Evolutionary conservation across 768 basidiomycete species (phyloP), one percentile per base, ranked within the genome.

Genomic region (Trametes villosa): DNA sequence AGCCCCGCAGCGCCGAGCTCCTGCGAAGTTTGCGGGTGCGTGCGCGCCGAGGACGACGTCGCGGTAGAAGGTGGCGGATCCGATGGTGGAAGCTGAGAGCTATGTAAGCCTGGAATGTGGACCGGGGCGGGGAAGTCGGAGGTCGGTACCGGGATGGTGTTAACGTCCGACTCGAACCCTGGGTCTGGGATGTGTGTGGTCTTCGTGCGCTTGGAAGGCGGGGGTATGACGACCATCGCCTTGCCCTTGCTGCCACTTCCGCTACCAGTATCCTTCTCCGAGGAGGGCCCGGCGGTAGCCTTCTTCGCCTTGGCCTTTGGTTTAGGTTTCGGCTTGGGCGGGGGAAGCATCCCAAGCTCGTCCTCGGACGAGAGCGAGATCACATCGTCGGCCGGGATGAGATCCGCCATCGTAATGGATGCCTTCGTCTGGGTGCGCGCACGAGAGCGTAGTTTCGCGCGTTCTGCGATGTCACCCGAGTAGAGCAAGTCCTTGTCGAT

Each of bases 281-380:
- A 49, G 2, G 53, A 56, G 17, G 55, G 34, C 15, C 29, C 22
- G 9, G n/a, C 42, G 29, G 22, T 2, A 3, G 40, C 9, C 22
- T 47, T 45, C 44, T 54, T 58, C 30, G 47, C 27, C 20, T 40
- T 48, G 55, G 51, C 33, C 46, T 54, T 62, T 0, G 42, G 20
- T 27, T 60, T 60, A 15, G 41, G 42, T 36, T 56, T 61, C 9
- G 60, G 9, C 51, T 68, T 66, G 11, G 60, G 22, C 5, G 38
- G 7, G 29, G 66, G 68, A 2, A 65, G 57, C n/a, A 67, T 38
- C 7, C 61, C 50, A 13, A 73, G 46, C 27, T 73, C 73, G 20
- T 75, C 73, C 7, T 75, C 73, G 1, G 71, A 69, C 20, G 68
- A 66, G 36, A 74, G 54, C 49, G 71, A 69, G 29, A 75, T 74